Evolutionary conservation across 495 filamentous ascomycete species (phyloP), one percentile per base, ranked within the genome.

Genomic region (Neurospora cerealis): DNA sequence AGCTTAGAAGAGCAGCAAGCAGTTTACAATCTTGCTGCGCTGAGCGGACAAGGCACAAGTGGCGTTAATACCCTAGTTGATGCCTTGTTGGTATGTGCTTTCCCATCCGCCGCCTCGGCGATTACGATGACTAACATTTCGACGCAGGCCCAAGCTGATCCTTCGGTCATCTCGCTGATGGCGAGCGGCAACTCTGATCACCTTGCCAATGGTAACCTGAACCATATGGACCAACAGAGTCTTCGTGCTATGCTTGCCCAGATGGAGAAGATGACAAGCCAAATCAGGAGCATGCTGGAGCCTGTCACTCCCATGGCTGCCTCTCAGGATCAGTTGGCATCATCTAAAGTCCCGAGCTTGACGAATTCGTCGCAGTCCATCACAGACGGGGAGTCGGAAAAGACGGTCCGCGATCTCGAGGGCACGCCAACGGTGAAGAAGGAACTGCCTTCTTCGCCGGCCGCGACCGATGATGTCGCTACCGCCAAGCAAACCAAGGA

Each of bases 1-100:
- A 75, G 69, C 11, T 72, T 78, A 8, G 80, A 83, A 38, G 83
- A 90, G 74, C 84, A 88, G 74, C 84, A 88, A 76, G 85, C 86
- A 36, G 89, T 87, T 1, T 81, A 90, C 62, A 88, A 85, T 74
- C 82, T 92, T n/a, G 80, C 84, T 5, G 82, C 86, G 69, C 79
- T 91, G 34, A 77, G 83, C 62, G 70, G 73, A 39, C 70, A 72
- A 44, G 79, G 79, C 2, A 72, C 73, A 13, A 77, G 79, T 39
- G 77, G 81, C 21, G 72, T 82, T 41, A 75, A 81, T 21, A 76
- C 81, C 37, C 79, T 87, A 32, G 74, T 83, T 60, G 77, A 84
- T 72, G 80, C 84, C 66, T 72, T 88, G 74, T 74, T 87, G 42
- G 85, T 86, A 80, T 73, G 85, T 83, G 78, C 73, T 36, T 28